phyloP scores from a whole-genome alignment of 495 filamentous ascomycete species.

The Pyronema domesticum region DNA sequence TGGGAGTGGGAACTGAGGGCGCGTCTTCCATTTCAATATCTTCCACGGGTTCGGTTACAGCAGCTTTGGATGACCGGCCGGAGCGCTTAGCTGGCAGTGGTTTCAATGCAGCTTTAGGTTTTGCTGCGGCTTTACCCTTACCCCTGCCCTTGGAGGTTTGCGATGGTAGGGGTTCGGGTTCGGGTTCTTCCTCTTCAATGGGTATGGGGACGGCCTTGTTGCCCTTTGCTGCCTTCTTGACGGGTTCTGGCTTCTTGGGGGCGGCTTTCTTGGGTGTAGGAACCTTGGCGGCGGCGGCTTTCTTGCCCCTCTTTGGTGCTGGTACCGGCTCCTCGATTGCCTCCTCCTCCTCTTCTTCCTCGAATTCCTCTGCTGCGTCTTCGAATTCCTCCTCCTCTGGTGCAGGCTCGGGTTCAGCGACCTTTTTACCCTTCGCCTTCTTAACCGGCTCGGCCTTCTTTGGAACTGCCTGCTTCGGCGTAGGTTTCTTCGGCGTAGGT shows the following conservation, averaged over 20 bases:
- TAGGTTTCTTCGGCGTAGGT: slow-evolving; percentile 3
- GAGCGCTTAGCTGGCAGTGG: not conserved
- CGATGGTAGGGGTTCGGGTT: not conserved
- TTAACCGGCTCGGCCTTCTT: slow-evolving; percentile 1
- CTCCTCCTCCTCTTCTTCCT: slow-evolving; percentile 6
- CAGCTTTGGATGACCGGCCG: not conserved
- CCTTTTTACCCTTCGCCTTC: slow-evolving; percentile 14
- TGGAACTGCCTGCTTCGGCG: not conserved
- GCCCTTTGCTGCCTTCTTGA: not conserved
- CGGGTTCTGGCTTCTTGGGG: not conserved
- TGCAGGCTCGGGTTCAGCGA: not conserved
- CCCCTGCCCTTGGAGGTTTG: not conserved
- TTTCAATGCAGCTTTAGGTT: too few species aligned
- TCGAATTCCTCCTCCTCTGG: slow-evolving; percentile 16
- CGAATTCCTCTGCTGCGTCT: not conserved
- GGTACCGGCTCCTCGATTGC: not conserved
- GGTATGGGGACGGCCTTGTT: not conserved
- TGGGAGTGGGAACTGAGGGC: not conserved
- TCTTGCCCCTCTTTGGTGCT: not conserved
- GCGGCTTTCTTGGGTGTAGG: not conserved
- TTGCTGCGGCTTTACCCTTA: not conserved
- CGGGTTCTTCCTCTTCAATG: not conserved
- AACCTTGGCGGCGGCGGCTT: not conserved
- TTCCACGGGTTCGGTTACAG: not conserved
- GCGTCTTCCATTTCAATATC: not conserved